These are phyloP conservation scores for Tuber melanosporum DNA, from an alignment of 495 filamentous ascomycete species.

Conservation along the genomic window DNA sequence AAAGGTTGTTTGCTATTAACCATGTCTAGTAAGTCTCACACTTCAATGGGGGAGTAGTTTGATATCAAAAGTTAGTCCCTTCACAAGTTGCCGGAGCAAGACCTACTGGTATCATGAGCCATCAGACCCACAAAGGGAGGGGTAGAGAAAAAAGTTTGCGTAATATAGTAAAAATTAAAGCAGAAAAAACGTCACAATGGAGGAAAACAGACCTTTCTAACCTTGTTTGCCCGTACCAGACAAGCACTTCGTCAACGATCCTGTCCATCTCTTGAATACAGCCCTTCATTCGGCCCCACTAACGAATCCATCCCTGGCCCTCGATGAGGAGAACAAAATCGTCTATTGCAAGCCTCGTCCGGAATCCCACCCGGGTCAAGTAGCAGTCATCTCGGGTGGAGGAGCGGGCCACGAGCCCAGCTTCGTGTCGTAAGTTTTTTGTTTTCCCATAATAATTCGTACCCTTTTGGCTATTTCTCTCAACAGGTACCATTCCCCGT, in stretches of 20 bases:
- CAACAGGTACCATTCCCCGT: background rate
- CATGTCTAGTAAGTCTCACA: conserved; percentile 22
- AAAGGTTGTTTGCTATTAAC: conserved; percentile 9
- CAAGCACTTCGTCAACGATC: conserved; percentile 92
- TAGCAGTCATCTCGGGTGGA: conserved; percentile 81
- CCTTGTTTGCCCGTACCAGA: conserved; percentile 37
- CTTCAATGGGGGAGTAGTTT: conserved; percentile 1
- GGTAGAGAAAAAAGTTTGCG: background rate
- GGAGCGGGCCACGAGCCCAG: conserved; percentile 91
- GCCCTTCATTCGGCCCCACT: conserved; percentile 71
- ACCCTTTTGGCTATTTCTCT: background rate
- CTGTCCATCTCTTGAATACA: conserved; percentile 67
- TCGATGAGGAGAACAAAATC: conserved; percentile 73
- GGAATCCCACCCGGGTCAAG: conserved; percentile 45
- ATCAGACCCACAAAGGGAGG: background rate
- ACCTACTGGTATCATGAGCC: background rate
- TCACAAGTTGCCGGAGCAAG: background rate
- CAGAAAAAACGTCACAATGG: background rate
- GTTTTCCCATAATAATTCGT: background rate
- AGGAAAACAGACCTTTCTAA: background rate
- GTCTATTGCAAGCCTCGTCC: conserved; percentile 28
- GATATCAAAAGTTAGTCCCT: conserved; percentile 15
- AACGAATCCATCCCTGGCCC: conserved; percentile 76
- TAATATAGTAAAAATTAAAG: conserved; percentile 9
- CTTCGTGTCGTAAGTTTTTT: conserved; percentile 65